Percentiles rank a stretch among this genome's conserved stretches.
phyloP scores from a whole-genome alignment of 345 rosid genomes.

The Heritiera littoralis region DNA sequence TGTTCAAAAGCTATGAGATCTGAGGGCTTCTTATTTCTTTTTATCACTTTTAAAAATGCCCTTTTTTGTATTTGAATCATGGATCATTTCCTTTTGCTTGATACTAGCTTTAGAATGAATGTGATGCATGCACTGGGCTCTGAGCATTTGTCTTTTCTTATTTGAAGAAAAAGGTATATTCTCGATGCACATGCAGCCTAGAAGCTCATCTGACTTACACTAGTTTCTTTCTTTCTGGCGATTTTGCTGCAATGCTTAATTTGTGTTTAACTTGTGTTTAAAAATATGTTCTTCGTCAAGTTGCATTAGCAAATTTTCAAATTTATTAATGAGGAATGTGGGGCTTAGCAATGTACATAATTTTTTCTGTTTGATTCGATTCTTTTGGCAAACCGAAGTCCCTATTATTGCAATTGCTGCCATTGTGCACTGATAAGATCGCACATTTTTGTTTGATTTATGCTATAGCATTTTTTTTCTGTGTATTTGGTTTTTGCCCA shows the following conservation, averaged over 20 bases:
- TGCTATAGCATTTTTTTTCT: neutral
- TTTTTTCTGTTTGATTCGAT: neutral
- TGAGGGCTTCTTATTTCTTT: conserved; percentile 36
- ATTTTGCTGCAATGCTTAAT: neutral
- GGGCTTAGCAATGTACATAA: neutral
- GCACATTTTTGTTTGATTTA: neutral
- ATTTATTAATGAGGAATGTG: neutral
- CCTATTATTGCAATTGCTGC: neutral
- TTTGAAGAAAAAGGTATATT: neutral
- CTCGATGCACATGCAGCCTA: conserved; percentile 21
- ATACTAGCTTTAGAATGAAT: neutral
- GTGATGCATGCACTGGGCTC: conserved; percentile 20
- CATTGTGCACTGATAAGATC: neutral
- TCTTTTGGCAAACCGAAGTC: neutral
- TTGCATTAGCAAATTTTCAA: neutral
- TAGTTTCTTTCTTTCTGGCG: neutral
- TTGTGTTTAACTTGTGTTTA: neutral
- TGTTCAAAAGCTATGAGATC: conserved; percentile 57
- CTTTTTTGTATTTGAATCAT: neutral
- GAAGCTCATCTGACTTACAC: conserved; percentile 14
- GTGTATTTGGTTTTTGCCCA: conserved; percentile 5
- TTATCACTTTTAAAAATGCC: neutral
- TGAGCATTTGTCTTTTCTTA: conserved; percentile 22
- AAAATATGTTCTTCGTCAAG: neutral
- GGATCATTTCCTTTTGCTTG: neutral